Evolutionary conservation across 2,329 filamentous ascomycete species (phyloP).

Genomic region (Fusarium sp.): DNA sequence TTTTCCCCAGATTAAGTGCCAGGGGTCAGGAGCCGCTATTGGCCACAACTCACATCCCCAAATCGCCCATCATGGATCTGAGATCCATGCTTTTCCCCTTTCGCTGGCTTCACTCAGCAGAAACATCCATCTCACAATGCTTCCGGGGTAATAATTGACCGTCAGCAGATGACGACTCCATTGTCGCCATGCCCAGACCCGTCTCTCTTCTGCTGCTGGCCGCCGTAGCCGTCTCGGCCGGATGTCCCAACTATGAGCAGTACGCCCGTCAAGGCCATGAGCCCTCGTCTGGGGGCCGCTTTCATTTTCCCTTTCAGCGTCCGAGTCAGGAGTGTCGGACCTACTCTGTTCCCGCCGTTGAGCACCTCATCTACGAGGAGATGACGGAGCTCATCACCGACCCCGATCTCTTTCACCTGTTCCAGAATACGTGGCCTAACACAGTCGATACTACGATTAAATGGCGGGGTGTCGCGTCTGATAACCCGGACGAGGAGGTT

Average conservation of each 20-base stretch:
- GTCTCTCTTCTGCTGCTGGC: slow-evolving; percentile 12
- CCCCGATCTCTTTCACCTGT: slow-evolving; percentile 78
- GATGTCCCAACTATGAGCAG: slow-evolving; percentile 51
- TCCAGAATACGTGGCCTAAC: slow-evolving; percentile 80
- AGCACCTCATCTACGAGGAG: slow-evolving; percentile 74
- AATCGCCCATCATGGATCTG: slow-evolving; percentile 8
- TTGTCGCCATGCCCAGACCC: slow-evolving; percentile 15
- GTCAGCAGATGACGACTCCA: slow-evolving; percentile 13
- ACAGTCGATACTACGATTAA: slow-evolving; percentile 79
- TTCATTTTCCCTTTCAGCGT: slow-evolving; percentile 83
- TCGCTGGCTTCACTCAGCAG: background rate
- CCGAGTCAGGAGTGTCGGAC: slow-evolving; percentile 82
- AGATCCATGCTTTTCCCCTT: slow-evolving; percentile 1
- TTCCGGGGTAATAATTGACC: slow-evolving; percentile 10
- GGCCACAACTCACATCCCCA: background rate
- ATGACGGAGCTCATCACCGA: slow-evolving; percentile 79
- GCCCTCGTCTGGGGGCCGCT: slow-evolving; percentile 81
- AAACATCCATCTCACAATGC: slow-evolving; percentile 10
- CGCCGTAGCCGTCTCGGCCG: slow-evolving; percentile 37
- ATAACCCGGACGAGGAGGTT: slow-evolving; percentile 70
- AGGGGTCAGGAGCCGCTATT: slow-evolving; percentile 17
- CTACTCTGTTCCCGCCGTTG: slow-evolving; percentile 81
- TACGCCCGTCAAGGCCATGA: slow-evolving; percentile 61
- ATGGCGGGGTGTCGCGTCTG: slow-evolving; percentile 72
- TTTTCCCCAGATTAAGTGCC: slow-evolving; percentile 9